These are phyloP conservation scores for Salix dunnii DNA, from an alignment of 345 rosid species.

Conservation along the genomic window DNA sequence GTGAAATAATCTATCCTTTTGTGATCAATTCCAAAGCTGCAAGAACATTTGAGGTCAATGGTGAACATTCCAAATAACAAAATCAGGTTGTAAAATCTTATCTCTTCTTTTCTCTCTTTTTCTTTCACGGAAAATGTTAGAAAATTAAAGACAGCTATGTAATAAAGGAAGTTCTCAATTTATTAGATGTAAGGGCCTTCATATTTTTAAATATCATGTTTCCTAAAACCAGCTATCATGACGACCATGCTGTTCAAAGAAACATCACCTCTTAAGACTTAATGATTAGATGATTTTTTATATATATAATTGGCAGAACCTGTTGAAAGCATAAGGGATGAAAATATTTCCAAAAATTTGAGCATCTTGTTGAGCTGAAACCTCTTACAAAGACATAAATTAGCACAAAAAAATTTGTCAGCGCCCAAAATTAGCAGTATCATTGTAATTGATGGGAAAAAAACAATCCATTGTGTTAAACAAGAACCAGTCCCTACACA, in stretches of 20 bases:
- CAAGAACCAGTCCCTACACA: not conserved
- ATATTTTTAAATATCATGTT: not conserved
- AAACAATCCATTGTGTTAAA: not conserved
- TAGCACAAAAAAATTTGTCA: not conserved
- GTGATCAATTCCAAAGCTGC: conserved; percentile 9
- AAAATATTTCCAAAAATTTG: not conserved
- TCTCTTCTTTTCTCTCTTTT: not conserved
- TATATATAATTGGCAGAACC: not conserved
- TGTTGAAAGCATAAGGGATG: not conserved
- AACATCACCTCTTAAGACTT: not conserved
- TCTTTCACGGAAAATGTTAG: not conserved
- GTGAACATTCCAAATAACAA: not conserved
- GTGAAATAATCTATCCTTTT: not conserved
- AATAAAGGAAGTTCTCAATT: not conserved
- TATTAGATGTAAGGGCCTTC: not conserved
- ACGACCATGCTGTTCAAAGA: not conserved
- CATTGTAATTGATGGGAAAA: not conserved
- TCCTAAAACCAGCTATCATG: not conserved
- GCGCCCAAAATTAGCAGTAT: not conserved
- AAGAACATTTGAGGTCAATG: conserved; percentile 1
- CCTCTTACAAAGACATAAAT: not conserved
- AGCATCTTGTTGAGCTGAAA: not conserved
- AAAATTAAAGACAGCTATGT: not conserved
- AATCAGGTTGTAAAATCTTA: not conserved
- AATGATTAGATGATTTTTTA: not conserved